Evolutionary conservation across 78 protist genomes (phyloP), one percentile per base, ranked within the genome.

Genomic region (Dictyostelium brefeldianum): DNA sequence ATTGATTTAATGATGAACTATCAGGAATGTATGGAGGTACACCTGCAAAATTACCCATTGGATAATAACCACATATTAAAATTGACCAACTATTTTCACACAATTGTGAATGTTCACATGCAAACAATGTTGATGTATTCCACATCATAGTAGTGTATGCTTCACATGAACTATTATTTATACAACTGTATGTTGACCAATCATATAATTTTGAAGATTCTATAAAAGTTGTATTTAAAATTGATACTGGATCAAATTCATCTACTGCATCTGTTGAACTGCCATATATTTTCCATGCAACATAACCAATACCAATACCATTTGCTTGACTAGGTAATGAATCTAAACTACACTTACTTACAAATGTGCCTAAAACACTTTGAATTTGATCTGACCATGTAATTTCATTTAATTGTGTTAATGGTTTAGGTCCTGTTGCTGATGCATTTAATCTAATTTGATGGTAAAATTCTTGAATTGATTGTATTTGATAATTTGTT

Each of bases 51-150:
- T 53, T 69, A 43, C 91, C 91, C 0, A 31, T 17, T 84, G 91
- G 91, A 74, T 74, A 71, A 74, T 84, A 74, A 12, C 65, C 91
- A 84, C 91, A 84, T 1, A 84, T 2, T 20, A 84, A 27, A 25
- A 78, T 74, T 3, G 14, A 47, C 9, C 9, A 53, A 5, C 75
- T 17, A 31, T 27, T 22, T 9, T 31, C 11, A 3, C 27, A 50
- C 73, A 81, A 84, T 4, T 3, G 5, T n/a, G 57, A 29, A 15
- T 51, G 73, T 31, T 71, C 91, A 74, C 91, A 84, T 4, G 82
- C 91, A 53, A 84, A 65, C 11, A 0, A 6, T 15, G 91, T 84
- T 10, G 79, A 53, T 0, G 48, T 56, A 57, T 57, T 73, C 82
- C 82, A 84, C 1, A 74, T 46, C 57, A 84, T 73, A 1, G 77